Evolutionary conservation across 768 basidiomycete species (phyloP).

Genomic region (Trametes punicea): DNA sequence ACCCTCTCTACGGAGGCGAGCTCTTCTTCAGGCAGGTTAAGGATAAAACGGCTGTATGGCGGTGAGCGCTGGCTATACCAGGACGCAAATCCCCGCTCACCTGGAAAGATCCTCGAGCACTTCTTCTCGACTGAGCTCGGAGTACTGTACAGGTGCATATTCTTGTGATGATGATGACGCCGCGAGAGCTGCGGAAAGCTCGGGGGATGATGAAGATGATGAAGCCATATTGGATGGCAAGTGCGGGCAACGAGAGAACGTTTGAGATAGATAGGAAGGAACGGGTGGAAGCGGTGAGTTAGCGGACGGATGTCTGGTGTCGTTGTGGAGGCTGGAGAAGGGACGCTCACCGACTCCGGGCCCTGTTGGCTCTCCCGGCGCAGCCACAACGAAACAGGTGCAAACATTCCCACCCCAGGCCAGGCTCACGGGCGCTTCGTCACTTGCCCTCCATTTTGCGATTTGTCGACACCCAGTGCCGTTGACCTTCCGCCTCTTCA

Average conservation of each 20-base stretch:
- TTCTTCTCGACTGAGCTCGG: constrained; percentile 64
- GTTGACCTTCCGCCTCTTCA: background rate
- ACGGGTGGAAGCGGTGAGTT: constrained; percentile 15
- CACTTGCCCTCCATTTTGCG: constrained; percentile 16
- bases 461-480: background rate
- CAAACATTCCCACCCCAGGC: constrained; percentile 2
- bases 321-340: constrained; percentile 21
- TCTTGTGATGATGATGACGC: constrained; percentile 37
- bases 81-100: constrained; percentile 36
- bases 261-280: constrained; percentile 24
- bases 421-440: constrained; percentile 1
- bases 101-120: constrained; percentile 90
- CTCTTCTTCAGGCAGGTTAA: constrained; percentile 94
- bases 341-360: constrained; percentile 12
- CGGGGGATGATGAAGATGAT: constrained; percentile 76
- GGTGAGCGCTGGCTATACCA: constrained; percentile 12
- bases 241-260: constrained; percentile 25
- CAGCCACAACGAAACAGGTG: constrained; percentile 18
- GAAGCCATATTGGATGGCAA: constrained; percentile 54
- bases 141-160: constrained; percentile 58
- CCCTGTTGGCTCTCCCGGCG: constrained; percentile 15
- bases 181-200: constrained; percentile 52
- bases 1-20: constrained; percentile 87
- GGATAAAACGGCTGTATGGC: constrained; percentile 77
- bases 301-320: constrained; percentile 15